Evolutionary conservation across 192 early-diverging fungal species (phyloP).

Genomic region (Entomortierella parvispora): DNA sequence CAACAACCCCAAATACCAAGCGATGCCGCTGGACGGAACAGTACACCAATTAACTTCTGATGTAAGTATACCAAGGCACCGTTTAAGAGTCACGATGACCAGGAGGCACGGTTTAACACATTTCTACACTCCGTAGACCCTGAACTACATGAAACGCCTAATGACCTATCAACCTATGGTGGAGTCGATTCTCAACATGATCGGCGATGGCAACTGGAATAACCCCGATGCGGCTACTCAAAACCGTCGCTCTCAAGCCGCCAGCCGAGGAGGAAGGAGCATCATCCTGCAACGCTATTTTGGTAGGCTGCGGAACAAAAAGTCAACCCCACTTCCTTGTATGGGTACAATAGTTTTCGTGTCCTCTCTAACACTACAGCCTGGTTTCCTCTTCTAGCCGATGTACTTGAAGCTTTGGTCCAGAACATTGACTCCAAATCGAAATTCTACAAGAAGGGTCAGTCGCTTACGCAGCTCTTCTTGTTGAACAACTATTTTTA

Average conservation of each 20-base stretch:
- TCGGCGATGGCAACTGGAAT: conserved; percentile 71
- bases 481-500: conserved; percentile 87
- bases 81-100: no score
- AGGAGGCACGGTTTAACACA: no score
- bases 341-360: no score
- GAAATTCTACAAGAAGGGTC: conserved; percentile 73
- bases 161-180: conserved; percentile 64
- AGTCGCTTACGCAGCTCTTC: conserved; percentile 73
- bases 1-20: conserved; percentile 53
- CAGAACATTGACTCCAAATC: conserved; percentile 74
- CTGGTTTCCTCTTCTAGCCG: conserved; percentile 55
- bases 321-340: background rate
- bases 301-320: no score
- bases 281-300: conserved; percentile 46
- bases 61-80: no score
- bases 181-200: conserved; percentile 59
- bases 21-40: conserved; percentile 80
- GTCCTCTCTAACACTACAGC: no score
- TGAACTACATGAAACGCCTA: conserved; percentile 71
- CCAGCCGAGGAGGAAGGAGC: conserved; percentile 25
- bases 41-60: conserved; percentile 85
- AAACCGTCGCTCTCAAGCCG: conserved; percentile 38
- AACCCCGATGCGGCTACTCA: conserved; percentile 42
- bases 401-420: conserved; percentile 66
- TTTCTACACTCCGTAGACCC: no score